Base-by-base conservation (phyloP, 495 filamentous ascomycete species). In the Penicillium manginii region DNA sequence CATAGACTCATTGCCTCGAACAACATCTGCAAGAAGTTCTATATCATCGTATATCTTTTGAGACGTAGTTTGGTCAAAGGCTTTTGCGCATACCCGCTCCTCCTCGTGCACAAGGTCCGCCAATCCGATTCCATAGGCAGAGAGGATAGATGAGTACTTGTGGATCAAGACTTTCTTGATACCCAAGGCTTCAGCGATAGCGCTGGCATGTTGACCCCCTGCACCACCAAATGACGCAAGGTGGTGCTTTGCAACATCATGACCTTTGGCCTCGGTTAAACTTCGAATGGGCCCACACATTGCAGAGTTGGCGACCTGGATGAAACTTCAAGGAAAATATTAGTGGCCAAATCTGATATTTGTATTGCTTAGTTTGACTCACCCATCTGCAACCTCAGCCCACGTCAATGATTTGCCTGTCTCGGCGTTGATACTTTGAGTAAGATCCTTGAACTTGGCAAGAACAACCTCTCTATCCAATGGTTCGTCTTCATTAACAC, bases 51-150 rank as follows among this genome's bases (percentile, higher is more conserved):
- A 47, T 43, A 37, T 47, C 26, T 26, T 46, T 46, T 53, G 21
- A 15, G 10, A 52, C 15, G 37, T 33, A 52, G 46, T 46, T 37
- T 60, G 22, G 21, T 55, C 52, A 60, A 90, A 14, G 92, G 92
- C 63, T 92, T 90, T 65, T 96, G 91, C 47, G 86, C 45, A 56
- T 49, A 40, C 43, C 31, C 32, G 43, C 19, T 56, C 54, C 29
- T 56, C 79, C 72, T 96, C 92, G 45, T 96, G 89, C 9, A 96
- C 92, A 0, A 96, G 89, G 68, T 97, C 92, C 3, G 93, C 93
- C 23, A 97, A 73, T 4, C 90, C 91, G 91, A 97, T 97, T 18
- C 93, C 93, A 63, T 96, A 97, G 1, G 93, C 93, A 0, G 92
- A 96, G 1, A 97, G 80, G 2, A 97, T 91, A 0, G 92, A 96